These are phyloP conservation scores for Globisporangium nunn DNA, from an alignment of 352 stramenopile species.

Conservation along the genomic window DNA sequence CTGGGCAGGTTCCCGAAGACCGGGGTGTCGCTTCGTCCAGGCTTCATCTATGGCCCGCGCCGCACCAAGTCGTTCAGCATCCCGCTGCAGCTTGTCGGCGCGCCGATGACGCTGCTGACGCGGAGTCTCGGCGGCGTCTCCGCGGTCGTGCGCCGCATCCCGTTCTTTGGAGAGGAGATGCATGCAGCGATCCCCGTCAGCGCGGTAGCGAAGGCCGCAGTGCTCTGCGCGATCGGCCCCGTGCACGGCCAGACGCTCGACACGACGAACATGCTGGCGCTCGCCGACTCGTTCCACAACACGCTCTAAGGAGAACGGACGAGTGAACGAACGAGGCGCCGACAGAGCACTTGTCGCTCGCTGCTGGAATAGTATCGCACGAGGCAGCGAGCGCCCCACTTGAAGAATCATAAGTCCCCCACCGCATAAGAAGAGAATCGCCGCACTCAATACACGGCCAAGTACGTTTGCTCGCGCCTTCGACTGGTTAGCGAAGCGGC, in stretches of 20 bases:
- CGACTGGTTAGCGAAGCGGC: not conserved
- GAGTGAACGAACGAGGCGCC: too few relatives aligned
- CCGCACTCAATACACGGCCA: not conserved
- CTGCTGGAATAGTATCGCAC: too few relatives aligned
- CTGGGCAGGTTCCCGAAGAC: constrained; percentile 51
- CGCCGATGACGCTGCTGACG: constrained; percentile 55
- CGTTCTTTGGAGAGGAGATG: constrained; percentile 68
- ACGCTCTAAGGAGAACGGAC: constrained; percentile 26
- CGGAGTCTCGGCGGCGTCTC: constrained; percentile 55
- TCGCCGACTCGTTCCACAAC: constrained; percentile 77
- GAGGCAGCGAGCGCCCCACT: not conserved
- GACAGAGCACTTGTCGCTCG: not conserved
- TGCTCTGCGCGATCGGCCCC: constrained; percentile 72
- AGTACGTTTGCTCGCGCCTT: not conserved
- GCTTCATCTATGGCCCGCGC: constrained; percentile 87
- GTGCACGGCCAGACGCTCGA: constrained; percentile 52
- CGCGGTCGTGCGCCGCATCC: constrained; percentile 41
- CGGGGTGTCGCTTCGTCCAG: constrained; percentile 77
- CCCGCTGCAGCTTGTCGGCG: constrained; percentile 71
- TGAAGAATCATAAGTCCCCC: not conserved
- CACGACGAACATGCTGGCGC: constrained; percentile 60
- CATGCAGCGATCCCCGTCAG: constrained; percentile 52
- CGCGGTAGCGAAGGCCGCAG: constrained; percentile 71
- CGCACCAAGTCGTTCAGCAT: constrained; percentile 56
- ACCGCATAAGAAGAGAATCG: not conserved